These are phyloP conservation scores for Epichloe typhina DNA, from an alignment of 2,329 filamentous ascomycete species.

Conservation along the genomic window DNA sequence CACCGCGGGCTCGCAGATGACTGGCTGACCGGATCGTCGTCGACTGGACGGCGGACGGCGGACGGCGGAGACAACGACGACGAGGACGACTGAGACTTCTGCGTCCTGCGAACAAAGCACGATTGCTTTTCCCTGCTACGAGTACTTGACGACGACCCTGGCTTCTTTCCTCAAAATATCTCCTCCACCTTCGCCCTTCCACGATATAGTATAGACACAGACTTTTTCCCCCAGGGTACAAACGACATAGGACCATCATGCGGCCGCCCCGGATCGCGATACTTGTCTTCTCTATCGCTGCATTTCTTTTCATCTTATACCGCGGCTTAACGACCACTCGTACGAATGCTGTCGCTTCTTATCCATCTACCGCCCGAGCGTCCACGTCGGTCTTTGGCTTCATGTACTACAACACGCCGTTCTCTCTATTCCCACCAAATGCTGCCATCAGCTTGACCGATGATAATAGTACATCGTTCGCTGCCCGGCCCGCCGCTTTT, in stretches of 20 bases:
- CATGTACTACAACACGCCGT: constrained; percentile 61
- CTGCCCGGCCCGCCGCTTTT: constrained; percentile 86
- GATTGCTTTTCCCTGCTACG: not conserved
- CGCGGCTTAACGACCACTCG: constrained; percentile 31
- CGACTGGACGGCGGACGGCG: constrained; percentile 4
- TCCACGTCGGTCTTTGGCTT: constrained; percentile 27
- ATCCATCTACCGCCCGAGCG: constrained; percentile 11
- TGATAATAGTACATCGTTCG: constrained; percentile 95
- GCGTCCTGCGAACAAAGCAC: not conserved
- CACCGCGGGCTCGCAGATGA: constrained; percentile 4
- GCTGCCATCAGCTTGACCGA: constrained; percentile 93
- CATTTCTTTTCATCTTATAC: constrained; percentile 41
- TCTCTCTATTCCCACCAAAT: constrained; percentile 86
- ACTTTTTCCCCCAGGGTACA: not conserved
- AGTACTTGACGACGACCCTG: not conserved
- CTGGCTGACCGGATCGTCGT: constrained; percentile 5
- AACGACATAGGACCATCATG: constrained; percentile 25
- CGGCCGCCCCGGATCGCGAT: constrained; percentile 41
- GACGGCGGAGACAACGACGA: constrained; percentile 1
- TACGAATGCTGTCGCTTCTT: constrained; percentile 12
- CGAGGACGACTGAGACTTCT: not conserved
- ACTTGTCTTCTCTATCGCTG: constrained; percentile 38
- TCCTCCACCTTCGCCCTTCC: not conserved
- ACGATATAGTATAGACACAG: not conserved
- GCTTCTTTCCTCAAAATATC: not conserved